phyloP scores from a whole-genome alignment of 805 yeast species.

The Kazachstania bromeliacearum region DNA sequence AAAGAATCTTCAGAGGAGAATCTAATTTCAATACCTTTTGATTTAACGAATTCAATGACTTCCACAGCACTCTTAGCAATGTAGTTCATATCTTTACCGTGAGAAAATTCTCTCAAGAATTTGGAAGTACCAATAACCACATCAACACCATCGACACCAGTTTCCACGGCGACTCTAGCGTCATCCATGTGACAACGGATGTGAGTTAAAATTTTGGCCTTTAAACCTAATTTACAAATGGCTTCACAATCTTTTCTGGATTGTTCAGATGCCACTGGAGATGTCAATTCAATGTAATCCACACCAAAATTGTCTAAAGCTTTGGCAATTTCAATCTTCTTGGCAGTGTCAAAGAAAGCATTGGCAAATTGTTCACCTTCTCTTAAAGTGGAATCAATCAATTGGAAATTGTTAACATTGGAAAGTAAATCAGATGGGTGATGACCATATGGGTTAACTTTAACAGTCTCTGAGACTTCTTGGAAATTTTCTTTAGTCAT shows the following conservation, averaged over 20 bases:
- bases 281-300: constrained; percentile 93
- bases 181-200: constrained; percentile 99
- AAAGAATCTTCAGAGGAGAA: constrained; percentile 96
- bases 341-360: constrained; percentile 89
- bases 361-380: constrained; percentile 99
- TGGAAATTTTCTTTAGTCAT: constrained; percentile 6
- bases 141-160: constrained; percentile 98
- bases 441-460: constrained; percentile 82
- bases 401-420: constrained; percentile 78
- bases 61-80: constrained; percentile 93
- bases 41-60: constrained; percentile 94
- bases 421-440: constrained; percentile 88
- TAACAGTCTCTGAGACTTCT: constrained; percentile 11
- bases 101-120: constrained; percentile 87
- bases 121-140: constrained; percentile 97
- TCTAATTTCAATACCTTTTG: constrained; percentile 93
- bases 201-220: constrained; percentile 91
- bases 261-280: constrained; percentile 97
- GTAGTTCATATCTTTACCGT: constrained; percentile 97
- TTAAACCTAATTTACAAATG: constrained; percentile 91
- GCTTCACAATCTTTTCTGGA: constrained; percentile 92
- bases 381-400: constrained; percentile 91
- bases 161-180: constrained; percentile 92
- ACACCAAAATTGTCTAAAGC: constrained; percentile 97
- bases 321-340: constrained; percentile 92